These are phyloP conservation scores for Solanum sejunctum DNA, from an alignment of 257 asterid genomes.

Conservation along the genomic window DNA sequence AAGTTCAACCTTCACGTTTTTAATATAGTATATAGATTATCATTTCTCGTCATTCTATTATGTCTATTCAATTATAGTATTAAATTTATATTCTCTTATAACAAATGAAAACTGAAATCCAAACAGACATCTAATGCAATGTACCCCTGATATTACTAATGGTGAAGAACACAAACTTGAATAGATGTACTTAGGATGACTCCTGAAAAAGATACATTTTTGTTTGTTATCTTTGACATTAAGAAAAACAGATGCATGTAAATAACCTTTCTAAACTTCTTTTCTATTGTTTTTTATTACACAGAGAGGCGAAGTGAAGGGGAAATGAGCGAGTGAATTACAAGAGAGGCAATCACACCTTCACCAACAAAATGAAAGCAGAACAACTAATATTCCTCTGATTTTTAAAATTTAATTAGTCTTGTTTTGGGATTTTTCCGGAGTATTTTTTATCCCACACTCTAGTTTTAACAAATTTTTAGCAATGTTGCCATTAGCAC, in stretches of 20 bases:
- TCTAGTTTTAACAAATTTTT: neutral
- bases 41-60: neutral
- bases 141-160: neutral
- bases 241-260: neutral
- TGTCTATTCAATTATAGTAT: neutral
- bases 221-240: neutral
- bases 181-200: neutral
- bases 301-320: too few species aligned
- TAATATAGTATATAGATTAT: too few species aligned
- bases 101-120: neutral
- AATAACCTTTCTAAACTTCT: neutral
- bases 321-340: neutral
- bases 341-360: neutral
- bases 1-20: too few species aligned
- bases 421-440: neutral
- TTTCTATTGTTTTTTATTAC: neutral
- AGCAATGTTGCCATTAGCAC: constrained; percentile 24
- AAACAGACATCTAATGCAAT: neutral
- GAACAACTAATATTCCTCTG: neutral
- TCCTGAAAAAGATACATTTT: neutral
- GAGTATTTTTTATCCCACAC: neutral
- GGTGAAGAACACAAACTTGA: neutral
- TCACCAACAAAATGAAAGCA: neutral
- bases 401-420: neutral
- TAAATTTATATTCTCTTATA: too few species aligned